These are phyloP conservation scores for Trichoderma citrinoviride DNA, from an alignment of 2,329 filamentous ascomycete genomes.

Conservation along the genomic window DNA sequence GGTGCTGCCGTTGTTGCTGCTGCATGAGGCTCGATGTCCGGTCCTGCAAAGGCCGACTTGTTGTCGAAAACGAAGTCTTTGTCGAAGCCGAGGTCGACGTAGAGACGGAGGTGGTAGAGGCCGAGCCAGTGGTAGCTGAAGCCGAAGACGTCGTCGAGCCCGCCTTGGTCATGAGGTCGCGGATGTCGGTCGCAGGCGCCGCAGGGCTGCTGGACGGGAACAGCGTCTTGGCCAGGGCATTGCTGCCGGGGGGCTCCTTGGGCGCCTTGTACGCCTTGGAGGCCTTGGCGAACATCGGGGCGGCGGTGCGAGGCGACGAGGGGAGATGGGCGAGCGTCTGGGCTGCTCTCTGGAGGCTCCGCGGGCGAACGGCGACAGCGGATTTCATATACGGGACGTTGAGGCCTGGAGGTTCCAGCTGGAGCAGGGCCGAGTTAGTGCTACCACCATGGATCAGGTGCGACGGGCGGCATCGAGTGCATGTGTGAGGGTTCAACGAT, in stretches of 20 bases:
- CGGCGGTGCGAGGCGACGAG: conserved; percentile 22
- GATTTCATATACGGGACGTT: conserved; percentile 35
- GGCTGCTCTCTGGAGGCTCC: conserved; percentile 29
- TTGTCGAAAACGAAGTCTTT: conserved; percentile 31
- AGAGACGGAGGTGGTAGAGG: conserved; percentile 26
- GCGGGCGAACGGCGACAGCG: conserved; percentile 34
- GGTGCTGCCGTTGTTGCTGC: not conserved
- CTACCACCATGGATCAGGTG: too few relatives aligned
- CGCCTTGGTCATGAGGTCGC: conserved; percentile 50
- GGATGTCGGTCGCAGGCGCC: conserved; percentile 46
- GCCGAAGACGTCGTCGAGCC: conserved; percentile 29
- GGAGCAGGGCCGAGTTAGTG: not conserved
- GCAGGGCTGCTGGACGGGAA: conserved; percentile 56
- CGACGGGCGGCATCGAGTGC: too few relatives aligned
- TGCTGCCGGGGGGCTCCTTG: conserved; percentile 35
- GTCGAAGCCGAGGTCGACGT: conserved; percentile 42
- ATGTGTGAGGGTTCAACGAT: too few relatives aligned
- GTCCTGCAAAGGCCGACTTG: conserved; percentile 26
- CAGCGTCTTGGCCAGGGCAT: conserved; percentile 48
- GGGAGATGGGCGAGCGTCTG: conserved; percentile 29
- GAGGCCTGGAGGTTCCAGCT: not conserved
- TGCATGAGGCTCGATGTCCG: conserved; percentile 33
- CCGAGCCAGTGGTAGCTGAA: conserved; percentile 7
- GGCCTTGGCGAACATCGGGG: conserved; percentile 39
- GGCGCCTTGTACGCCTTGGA: conserved; percentile 42